Evolutionary conservation across 2,329 filamentous ascomycete genomes (phyloP).

Genomic region (Lachnellula occidentalis): DNA sequence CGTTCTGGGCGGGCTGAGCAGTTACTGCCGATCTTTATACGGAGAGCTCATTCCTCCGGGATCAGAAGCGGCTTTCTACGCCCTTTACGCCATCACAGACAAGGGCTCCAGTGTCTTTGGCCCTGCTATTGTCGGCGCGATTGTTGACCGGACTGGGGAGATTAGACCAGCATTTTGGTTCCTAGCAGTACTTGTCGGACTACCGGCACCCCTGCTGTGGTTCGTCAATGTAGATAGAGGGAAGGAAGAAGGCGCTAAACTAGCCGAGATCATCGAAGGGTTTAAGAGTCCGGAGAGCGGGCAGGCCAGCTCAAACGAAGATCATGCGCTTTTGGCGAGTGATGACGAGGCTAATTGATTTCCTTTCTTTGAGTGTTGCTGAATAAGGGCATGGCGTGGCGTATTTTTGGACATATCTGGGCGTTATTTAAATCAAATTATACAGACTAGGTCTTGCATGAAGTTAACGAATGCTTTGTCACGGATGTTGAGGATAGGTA

Average conservation of each 20-base stretch:
- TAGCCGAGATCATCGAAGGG: slow-evolving; percentile 56
- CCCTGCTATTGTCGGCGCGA: slow-evolving; percentile 85
- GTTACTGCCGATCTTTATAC: slow-evolving; percentile 87
- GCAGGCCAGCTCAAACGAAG: slow-evolving; percentile 8
- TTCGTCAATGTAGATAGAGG: slow-evolving; percentile 80
- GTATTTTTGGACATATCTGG: not conserved
- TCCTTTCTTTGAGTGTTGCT: not conserved
- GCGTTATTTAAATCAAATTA: not conserved
- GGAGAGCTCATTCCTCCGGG: slow-evolving; percentile 92
- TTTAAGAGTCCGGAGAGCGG: slow-evolving; percentile 33
- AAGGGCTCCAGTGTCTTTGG: slow-evolving; percentile 94
- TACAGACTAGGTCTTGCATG: not conserved
- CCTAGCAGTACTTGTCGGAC: slow-evolving; percentile 73
- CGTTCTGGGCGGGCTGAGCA: slow-evolving; percentile 85
- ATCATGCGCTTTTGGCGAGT: slow-evolving; percentile 9
- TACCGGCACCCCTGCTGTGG: slow-evolving; percentile 80
- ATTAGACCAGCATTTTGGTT: slow-evolving; percentile 91
- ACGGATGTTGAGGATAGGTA: no score
- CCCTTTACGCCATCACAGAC: slow-evolving; percentile 94
- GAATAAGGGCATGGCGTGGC: not conserved
- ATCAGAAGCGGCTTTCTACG: slow-evolving; percentile 93
- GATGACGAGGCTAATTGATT: slow-evolving; percentile 5
- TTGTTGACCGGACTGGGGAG: slow-evolving; percentile 77
- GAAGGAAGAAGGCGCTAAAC: slow-evolving; percentile 58
- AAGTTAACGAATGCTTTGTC: not conserved